Conservation (phyloP, 1,139 yeast species). For the Blastobotrys persicus region DNA sequence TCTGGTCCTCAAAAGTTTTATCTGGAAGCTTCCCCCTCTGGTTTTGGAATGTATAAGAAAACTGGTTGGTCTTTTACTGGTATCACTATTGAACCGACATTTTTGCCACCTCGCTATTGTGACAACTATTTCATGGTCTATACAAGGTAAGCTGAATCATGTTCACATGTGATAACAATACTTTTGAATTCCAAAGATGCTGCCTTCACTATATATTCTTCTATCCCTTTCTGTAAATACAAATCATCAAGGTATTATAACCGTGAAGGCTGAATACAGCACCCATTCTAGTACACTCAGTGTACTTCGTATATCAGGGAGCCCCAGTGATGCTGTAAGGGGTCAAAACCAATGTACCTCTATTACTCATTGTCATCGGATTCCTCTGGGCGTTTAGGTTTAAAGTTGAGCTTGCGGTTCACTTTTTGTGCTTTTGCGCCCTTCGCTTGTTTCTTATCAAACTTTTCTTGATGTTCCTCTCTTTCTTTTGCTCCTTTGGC, state of each 20-base stretch:
- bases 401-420: constrained; percentile 15
- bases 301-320: too few relatives aligned
- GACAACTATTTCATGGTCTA: constrained; percentile 1
- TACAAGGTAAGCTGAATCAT: too few relatives aligned
- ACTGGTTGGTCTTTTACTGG: neutral
- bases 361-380: constrained; percentile 9
- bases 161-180: neutral
- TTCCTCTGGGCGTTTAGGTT: constrained; percentile 13
- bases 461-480: constrained; percentile 28
- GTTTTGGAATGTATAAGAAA: constrained; percentile 1
- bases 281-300: too few relatives aligned
- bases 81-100: neutral
- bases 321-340: too few relatives aligned
- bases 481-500: constrained; percentile 39
- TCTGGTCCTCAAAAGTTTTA: constrained; percentile 6
- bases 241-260: too few relatives aligned
- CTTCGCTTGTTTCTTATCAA: constrained; percentile 27
- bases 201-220: too few relatives aligned
- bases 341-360: neutral
- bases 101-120: neutral
- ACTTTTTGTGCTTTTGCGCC: constrained; percentile 18
- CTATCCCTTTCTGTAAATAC: too few relatives aligned
- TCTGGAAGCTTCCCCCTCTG: constrained; percentile 1
- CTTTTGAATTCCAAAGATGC: too few relatives aligned
- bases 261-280: too few relatives aligned